Percentiles rank a stretch among this genome's conserved stretches.
These are phyloP conservation scores for Botryotinia calthae DNA, from an alignment of 2,329 filamentous ascomycete genomes.

Conservation along the genomic window DNA sequence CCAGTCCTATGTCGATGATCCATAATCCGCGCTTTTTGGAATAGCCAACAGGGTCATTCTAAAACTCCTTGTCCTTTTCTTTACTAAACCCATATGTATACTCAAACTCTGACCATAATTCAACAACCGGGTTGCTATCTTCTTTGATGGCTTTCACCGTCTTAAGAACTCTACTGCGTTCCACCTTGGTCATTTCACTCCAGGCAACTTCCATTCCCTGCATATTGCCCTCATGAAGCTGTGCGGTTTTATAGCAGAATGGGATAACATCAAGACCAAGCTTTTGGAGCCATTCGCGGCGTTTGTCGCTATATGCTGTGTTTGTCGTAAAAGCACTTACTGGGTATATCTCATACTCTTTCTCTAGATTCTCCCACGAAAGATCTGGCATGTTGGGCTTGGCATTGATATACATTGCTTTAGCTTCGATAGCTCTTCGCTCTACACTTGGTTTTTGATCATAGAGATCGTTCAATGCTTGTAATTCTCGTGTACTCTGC, in stretches of 20 bases:
- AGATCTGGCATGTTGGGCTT: background rate
- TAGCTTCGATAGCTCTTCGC: slow-evolving; percentile 10
- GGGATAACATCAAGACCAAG: background rate
- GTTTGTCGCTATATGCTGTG: background rate
- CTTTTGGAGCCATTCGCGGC: background rate
- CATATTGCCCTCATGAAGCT: background rate
- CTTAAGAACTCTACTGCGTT: background rate
- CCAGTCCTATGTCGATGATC: background rate
- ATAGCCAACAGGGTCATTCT: background rate
- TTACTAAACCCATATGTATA: background rate
- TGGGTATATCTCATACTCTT: slow-evolving; percentile 2
- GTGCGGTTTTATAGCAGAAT: background rate
- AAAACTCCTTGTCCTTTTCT: background rate
- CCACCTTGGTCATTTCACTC: background rate
- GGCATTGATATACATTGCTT: background rate
- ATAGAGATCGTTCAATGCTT: slow-evolving; percentile 1
- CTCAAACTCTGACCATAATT: background rate
- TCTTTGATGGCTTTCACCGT: background rate
- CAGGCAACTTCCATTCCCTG: background rate
- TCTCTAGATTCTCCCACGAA: background rate
- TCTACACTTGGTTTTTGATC: background rate
- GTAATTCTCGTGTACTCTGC: background rate
- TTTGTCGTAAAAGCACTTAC: background rate
- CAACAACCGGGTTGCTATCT: slow-evolving; percentile 2
- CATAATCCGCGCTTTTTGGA: background rate